Evolutionary conservation across 192 early-diverging fungal genomes (phyloP), one percentile per base, ranked within the genome.

Genomic region (Coemansia erecta): DNA sequence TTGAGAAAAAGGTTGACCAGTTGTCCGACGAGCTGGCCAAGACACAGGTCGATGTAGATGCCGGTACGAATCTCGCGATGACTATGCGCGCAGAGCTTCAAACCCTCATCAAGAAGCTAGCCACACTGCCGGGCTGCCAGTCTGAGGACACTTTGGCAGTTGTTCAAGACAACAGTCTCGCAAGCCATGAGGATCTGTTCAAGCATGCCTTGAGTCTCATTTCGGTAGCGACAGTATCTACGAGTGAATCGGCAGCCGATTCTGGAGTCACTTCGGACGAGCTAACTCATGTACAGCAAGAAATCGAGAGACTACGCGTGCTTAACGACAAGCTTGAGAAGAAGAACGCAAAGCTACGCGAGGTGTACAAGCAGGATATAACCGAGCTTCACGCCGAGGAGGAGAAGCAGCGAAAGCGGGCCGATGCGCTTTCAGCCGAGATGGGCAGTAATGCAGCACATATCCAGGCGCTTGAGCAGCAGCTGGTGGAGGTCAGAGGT

Each of bases 351-450:
- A 70, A 68, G 58, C 39, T 80, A 42, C 63, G 60, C 35, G 77
- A 80, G 31, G 46, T 68, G 35, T 80, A 80, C 69, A 73, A 53
- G 55, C 41, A 60, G 2, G 77, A 80, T 28, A 71, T 68, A 49
- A 61, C 64, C 14, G 47, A 53, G 49, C 68, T 80, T 35, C 72
- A 64, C 22, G 72, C 57, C 23, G 50, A 71, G 26, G 77, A 75
- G 33, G 68, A 65, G 52, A 53, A 59, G 55, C 70, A 79, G 31
- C 66, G 76, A 14, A 41, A 63, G 71, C 61, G 57, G 21, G 76
- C 70, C 17, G 70, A 63, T 7, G 17, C 17, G 37, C 62, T 79
- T 23, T 45, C 55, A 11, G 51, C 24, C 2, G 66, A 73, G 31
- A 43, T 72, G 47, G 63, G 41, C 14, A 48, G 43, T 28, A 59